phyloP scores from a whole-genome alignment of 225 moss, liverwort and hornwort species.

The Pseudoscleropodium purum region DNA sequence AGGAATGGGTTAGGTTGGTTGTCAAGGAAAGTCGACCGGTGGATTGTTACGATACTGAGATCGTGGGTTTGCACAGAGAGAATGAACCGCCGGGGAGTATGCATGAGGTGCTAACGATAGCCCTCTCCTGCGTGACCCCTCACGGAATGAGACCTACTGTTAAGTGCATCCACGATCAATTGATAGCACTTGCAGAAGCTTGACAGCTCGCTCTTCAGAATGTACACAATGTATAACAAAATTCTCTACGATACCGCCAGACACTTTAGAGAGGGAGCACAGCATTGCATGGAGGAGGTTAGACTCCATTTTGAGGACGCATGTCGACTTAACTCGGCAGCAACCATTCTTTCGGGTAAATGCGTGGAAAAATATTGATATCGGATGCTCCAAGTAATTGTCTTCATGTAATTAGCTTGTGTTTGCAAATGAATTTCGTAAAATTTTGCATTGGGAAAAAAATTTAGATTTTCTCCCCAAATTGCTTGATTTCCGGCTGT shows the following conservation, averaged over 20 bases:
- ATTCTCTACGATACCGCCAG: neutral
- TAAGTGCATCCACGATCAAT: conserved; percentile 52
- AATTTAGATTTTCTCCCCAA: neutral
- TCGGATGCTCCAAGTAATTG: neutral
- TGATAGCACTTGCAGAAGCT: conserved; percentile 29
- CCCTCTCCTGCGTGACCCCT: conserved; percentile 63
- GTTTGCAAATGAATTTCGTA: neutral
- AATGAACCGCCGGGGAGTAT: conserved; percentile 65
- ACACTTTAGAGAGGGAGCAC: neutral
- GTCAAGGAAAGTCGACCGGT: conserved; percentile 58
- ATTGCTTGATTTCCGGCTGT: neutral
- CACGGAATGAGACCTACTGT: conserved; percentile 58
- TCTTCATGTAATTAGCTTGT: neutral
- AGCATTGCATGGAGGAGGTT: neutral
- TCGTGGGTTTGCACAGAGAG: conserved; percentile 63
- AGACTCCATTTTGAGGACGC: neutral
- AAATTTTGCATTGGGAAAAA: neutral
- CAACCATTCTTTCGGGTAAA: conserved; percentile 1
- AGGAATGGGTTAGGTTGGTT: conserved; percentile 73
- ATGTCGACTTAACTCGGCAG: neutral
- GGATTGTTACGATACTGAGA: conserved; percentile 72
- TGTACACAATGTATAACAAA: conserved; percentile 5
- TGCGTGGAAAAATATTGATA: neutral
- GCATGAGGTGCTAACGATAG: conserved; percentile 54
- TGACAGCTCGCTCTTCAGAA: conserved; percentile 2